Evolutionary conservation across 129 eudicot species (phyloP), one percentile per base, ranked within the genome.

Genomic region (Saposhnikovia divaricata): DNA sequence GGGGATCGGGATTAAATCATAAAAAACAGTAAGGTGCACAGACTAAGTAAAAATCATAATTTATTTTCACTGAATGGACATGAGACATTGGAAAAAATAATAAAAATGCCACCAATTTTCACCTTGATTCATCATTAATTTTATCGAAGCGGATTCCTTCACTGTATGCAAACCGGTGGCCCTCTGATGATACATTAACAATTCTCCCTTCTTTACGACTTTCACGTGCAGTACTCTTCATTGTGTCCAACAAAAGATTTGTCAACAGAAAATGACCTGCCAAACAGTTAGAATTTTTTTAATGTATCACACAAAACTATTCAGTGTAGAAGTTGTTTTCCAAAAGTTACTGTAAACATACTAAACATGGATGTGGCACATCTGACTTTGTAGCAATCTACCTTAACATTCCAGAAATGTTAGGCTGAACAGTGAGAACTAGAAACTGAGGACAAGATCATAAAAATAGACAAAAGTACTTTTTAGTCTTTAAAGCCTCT

Each of bases 261-360:
- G 97, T 90, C 88, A 96, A 85, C 77, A 87, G 89, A 80, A 96
- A 96, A 83, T 96, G 96, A 78, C 99, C 99, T 95, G 79, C 69
- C 68, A 59, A 38, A 75, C 74, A 74, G 40, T 42, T 1, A 45
- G n/a, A 25, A 73, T 23, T 43, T 16, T n/a, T 27, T 9, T 73
- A 2, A 73, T n/a, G 19, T 73, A 44, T 72, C 23, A 43, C 15
- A 15, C 15, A 69, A 0, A 27, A 53, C 25, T 19, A 53, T 21
- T 53, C 2, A 19, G 18, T 53, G 27, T 6, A 10, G 25, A 57
- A 23, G 14, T 2, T 55, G 39, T 65, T 68, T 31, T 31, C 21
- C 3, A 25, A 43, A 18, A 73, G 53, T 18, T 42, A 73, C 38
- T 18, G 48, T 21, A 4, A 44, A 25, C 77, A 44, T 45, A 21